Evolutionary conservation across 257 asterid genomes (phyloP).

Genomic region (Jacaranda copaia): DNA sequence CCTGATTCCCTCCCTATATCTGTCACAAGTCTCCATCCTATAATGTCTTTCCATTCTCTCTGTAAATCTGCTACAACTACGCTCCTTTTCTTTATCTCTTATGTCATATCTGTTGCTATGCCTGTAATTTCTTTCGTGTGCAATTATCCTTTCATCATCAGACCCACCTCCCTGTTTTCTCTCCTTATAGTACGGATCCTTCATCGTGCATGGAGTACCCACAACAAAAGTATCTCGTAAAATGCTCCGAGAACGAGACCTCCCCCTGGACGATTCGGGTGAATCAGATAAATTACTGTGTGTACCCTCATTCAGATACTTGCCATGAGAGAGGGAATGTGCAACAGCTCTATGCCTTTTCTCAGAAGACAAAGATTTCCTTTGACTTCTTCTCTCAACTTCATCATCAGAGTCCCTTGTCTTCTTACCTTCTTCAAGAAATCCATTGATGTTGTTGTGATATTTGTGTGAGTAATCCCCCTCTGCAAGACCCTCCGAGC

Average conservation of each 20-base stretch:
- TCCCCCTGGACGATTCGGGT: slow-evolving; percentile 65
- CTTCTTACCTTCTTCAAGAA: slow-evolving; percentile 40
- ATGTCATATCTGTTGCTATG: slow-evolving; percentile 55
- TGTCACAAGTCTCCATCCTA: slow-evolving; percentile 52
- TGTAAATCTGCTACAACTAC: slow-evolving; percentile 56
- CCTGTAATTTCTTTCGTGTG: slow-evolving; percentile 43
- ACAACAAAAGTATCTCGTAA: slow-evolving; percentile 56
- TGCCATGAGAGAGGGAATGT: slow-evolving; percentile 45
- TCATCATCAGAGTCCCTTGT: slow-evolving; percentile 40
- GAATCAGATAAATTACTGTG: slow-evolving; percentile 51
- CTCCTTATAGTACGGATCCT: slow-evolving; percentile 46
- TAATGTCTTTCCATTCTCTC: slow-evolving; percentile 55
- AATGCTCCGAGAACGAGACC: slow-evolving; percentile 74
- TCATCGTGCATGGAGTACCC: too few species aligned
- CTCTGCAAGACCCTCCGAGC: slow-evolving; percentile 45
- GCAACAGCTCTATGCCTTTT: slow-evolving; percentile 42
- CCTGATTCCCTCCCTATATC: slow-evolving; percentile 61
- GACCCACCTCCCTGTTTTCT: slow-evolving; percentile 50
- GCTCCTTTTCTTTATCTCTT: slow-evolving; percentile 63
- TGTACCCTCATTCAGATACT: slow-evolving; percentile 46
- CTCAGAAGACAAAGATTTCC: slow-evolving; percentile 48
- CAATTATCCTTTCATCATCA: slow-evolving; percentile 56
- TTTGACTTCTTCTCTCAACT: slow-evolving; percentile 41
- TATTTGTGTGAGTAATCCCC: slow-evolving; percentile 41
- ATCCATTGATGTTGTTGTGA: slow-evolving; percentile 28